A percentile compares a stretch with the other conserved stretches of the same genome.
phyloP scores from a whole-genome alignment of 495 filamentous ascomycete species.

The Hypoxylon crocopeplum region DNA sequence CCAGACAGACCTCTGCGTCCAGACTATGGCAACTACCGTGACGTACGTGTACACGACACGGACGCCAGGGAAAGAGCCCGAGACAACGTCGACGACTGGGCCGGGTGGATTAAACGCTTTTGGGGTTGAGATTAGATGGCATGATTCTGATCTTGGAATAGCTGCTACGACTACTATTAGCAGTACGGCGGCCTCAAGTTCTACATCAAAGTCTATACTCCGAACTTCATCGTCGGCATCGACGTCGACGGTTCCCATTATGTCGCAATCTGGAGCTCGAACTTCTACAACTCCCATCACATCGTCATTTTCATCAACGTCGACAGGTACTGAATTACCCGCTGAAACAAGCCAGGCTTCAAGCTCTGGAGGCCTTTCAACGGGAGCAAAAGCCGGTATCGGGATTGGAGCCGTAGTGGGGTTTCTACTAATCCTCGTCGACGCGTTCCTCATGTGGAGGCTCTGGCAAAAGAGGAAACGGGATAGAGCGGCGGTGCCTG shows the following conservation, averaged over 20 bases:
- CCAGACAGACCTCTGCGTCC: constrained; percentile 1
- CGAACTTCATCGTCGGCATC: not conserved
- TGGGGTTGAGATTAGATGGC: constrained; percentile 6
- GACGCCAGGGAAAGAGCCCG: not conserved
- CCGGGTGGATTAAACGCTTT: not conserved
- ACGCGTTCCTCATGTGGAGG: not conserved
- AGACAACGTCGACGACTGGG: not conserved
- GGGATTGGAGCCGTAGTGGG: not conserved
- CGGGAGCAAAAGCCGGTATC: not conserved
- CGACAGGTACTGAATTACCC: too few relatives aligned
- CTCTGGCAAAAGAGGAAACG: not conserved
- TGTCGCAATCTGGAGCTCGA: too few relatives aligned
- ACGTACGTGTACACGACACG: constrained; percentile 4
- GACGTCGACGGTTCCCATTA: too few relatives aligned
- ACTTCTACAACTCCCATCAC: too few relatives aligned
- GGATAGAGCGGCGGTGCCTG: too few relatives aligned
- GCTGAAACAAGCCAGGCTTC: not conserved
- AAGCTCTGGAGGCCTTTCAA: not conserved
- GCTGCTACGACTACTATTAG: too few relatives aligned
- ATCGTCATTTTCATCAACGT: too few relatives aligned
- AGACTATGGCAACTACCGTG: not conserved
- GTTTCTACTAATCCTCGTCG: not conserved
- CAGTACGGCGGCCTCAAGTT: not conserved
- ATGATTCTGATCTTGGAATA: not conserved
- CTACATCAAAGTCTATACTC: not conserved